Conservation (phyloP, 192 early-diverging fungal species). For the Haplosporangium gracile region DNA sequence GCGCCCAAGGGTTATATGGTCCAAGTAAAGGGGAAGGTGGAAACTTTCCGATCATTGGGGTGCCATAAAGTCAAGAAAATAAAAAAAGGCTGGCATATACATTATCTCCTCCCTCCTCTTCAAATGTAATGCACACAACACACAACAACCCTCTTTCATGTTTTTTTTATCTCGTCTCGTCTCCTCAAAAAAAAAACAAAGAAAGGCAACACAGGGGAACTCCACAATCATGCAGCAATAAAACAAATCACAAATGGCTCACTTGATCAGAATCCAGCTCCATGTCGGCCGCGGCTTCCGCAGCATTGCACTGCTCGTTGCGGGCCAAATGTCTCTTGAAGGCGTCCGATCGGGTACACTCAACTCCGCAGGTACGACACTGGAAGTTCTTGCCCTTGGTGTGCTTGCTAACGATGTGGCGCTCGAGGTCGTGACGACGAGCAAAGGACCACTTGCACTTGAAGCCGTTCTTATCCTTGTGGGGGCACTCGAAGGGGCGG, state of each 20-base stretch:
- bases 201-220: conserved; percentile 37
- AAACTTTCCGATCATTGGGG: conserved; percentile 4
- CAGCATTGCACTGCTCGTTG: conserved; percentile 15
- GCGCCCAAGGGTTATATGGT: conserved; percentile 11
- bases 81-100: conserved; percentile 23
- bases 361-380: conserved; percentile 42
- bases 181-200: conserved; percentile 30
- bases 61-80: conserved; percentile 20
- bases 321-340: conserved; percentile 40
- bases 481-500: conserved; percentile 69
- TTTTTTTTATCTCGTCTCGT: conserved; percentile 7
- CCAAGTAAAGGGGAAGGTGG: conserved; percentile 15
- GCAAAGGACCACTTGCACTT: conserved; percentile 82
- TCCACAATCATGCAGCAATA: conserved; percentile 30
- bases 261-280: conserved; percentile 50
- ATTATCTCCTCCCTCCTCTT: background rate
- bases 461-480: conserved; percentile 8
- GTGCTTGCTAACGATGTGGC: conserved; percentile 64
- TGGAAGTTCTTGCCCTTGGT: conserved; percentile 4
- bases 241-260: conserved; percentile 55
- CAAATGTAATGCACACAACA: conserved; percentile 27
- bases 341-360: conserved; percentile 37
- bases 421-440: conserved; percentile 89
- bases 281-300: conserved; percentile 21
- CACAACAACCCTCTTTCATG: conserved; percentile 23